Base-by-base conservation (phyloP, 139 green algal genomes). In the Haematococcus lacustris region DNA sequence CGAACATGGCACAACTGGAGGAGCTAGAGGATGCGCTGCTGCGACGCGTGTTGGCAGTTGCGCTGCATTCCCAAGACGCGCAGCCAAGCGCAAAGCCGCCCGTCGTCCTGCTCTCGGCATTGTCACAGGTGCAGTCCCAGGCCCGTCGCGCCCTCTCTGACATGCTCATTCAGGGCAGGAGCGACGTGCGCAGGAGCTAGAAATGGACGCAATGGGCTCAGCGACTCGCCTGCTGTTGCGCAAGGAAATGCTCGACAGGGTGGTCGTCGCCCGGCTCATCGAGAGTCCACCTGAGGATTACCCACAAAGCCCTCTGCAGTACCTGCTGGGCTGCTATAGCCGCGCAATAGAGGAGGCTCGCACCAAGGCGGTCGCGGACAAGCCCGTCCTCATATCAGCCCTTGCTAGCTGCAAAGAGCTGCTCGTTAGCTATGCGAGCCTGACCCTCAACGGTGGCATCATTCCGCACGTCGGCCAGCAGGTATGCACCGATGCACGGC, bases 261-360 rank as follows among this genome's bases (percentile, higher is more conserved):
- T 87, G 6, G 67, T 96, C 0, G 88, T 95, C 68, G 83, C 83
- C 2, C 79, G 90, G 2, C 83, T 96, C n/a, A 92, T 92, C 51
- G 84, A 92, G 30, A 40, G 59, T 1, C 80, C 84, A 0, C 81
- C 88, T 23, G 50, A 74, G 0, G 26, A 77, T 39, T 90, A 88
- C 71, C 74, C 77, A 0, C 83, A 88, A 75, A 81, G 82, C 51
- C 91, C 91, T 0, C 61, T 94, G 13, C 83, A 92, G 28, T 97
- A 95, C 75, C 80, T 97, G 35, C 67, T 93, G 23, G 81, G 73
- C 1, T 92, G 88, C 71, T 92, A 90, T 50, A 71, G 67, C 1
- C 78, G 85, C 7, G 73, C 79, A 0, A 73, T 62, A 13, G 67
- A 82, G 3, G 82, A 90, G 80, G 53, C 76, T 63, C 75, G 88